A percentile compares a stretch with the other conserved stretches of the same genome.
Conservation (phyloP, 257 asterid genomes). For the Salvia rosmarinus region DNA sequence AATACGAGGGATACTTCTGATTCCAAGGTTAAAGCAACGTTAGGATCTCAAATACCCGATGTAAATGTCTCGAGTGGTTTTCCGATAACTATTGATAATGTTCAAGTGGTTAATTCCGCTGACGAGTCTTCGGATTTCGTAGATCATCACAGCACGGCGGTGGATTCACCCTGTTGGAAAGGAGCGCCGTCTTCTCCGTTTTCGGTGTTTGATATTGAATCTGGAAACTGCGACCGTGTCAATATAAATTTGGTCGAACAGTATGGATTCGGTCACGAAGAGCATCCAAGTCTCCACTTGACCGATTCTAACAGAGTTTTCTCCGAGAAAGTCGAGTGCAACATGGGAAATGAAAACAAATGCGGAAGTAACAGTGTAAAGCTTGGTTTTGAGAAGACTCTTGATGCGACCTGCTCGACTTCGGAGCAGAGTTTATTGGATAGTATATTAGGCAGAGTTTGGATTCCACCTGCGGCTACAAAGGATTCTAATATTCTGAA, state of each 20-base stretch:
- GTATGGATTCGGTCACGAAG: constrained; percentile 41
- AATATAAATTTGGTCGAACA: constrained; percentile 44
- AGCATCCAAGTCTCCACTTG: constrained; percentile 39
- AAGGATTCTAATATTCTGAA: constrained; percentile 38
- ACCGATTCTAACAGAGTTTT: constrained; percentile 40
- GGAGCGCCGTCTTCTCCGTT: constrained; percentile 72
- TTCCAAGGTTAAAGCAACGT: constrained; percentile 29
- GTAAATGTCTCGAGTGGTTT: constrained; percentile 39
- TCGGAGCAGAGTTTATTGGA: constrained; percentile 40
- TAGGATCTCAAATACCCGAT: constrained; percentile 47
- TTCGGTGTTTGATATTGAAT: constrained; percentile 55
- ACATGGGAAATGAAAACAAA: constrained; percentile 36
- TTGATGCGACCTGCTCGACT: constrained; percentile 37
- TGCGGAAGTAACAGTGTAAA: constrained; percentile 37
- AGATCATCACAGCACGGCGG: constrained; percentile 64
- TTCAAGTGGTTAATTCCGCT: constrained; percentile 43
- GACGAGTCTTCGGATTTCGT: constrained; percentile 58
- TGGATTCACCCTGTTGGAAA: constrained; percentile 98
- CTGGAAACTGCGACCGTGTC: constrained; percentile 35
- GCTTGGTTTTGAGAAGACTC: constrained; percentile 34
- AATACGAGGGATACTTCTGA: constrained; percentile 38
- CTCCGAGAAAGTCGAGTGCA: constrained; percentile 43
- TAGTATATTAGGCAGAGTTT: constrained; percentile 35
- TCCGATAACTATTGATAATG: constrained; percentile 35
- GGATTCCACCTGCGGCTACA: constrained; percentile 33